phyloP scores from a whole-genome alignment of 129 eudicot genomes.

The carrot (Daucus carota) region DNA sequence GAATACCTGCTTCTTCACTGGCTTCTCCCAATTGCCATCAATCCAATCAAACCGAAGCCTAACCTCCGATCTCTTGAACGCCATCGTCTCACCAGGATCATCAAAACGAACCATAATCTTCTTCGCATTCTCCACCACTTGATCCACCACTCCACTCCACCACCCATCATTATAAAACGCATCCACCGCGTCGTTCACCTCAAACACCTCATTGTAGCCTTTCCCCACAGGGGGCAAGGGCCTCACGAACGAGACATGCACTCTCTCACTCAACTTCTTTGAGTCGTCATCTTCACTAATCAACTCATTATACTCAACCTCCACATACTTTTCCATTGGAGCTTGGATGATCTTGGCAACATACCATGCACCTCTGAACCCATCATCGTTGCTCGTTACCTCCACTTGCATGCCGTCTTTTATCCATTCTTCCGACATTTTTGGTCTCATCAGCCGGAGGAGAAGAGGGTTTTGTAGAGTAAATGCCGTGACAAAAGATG shows the following conservation, averaged over 20 bases:
- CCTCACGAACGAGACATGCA: neutral
- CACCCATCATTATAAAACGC: neutral
- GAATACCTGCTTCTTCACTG: neutral
- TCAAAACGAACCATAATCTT: neutral
- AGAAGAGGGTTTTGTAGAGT: neutral
- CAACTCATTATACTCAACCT: neutral
- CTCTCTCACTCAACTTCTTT: neutral
- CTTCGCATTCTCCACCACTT: neutral
- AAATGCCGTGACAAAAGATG: no score
- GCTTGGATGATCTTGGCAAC: neutral
- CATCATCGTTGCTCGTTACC: neutral
- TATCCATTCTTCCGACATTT: neutral
- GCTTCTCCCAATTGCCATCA: neutral
- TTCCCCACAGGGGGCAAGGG: neutral
- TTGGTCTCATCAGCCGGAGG: neutral
- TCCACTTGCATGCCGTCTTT: neutral
- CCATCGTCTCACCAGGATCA: neutral
- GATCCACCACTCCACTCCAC: neutral
- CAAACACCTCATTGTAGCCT: neutral
- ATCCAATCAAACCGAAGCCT: neutral
- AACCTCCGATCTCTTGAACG: neutral
- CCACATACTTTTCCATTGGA: neutral
- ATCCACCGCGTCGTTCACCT: neutral
- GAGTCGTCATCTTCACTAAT: neutral
- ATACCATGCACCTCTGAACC: neutral